These are phyloP conservation scores for Suhomyces emberorum DNA, from an alignment of 805 yeast genomes.

Conservation along the genomic window DNA sequence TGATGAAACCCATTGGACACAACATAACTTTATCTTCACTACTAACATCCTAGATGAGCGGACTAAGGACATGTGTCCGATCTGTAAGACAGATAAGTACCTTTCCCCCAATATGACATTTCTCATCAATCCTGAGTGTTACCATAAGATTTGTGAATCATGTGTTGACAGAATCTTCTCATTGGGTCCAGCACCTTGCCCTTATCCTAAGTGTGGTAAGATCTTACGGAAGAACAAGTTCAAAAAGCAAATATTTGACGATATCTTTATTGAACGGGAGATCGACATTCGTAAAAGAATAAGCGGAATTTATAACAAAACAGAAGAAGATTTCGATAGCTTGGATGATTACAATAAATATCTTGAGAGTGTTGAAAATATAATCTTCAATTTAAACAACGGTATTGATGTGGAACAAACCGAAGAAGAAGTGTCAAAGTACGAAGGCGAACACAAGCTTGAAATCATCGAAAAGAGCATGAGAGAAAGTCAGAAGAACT, in stretches of 20 bases:
- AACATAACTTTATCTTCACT: too few species aligned
- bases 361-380: conserved; percentile 78
- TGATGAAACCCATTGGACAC: too few species aligned
- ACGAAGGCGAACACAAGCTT: conserved; percentile 70
- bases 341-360: conserved; percentile 68
- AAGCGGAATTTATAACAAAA: conserved; percentile 72
- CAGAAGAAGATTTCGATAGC: conserved; percentile 64
- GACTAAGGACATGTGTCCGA: conserved; percentile 86
- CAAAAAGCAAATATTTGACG: conserved; percentile 91
- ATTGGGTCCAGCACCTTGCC: conserved; percentile 95
- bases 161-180: conserved; percentile 95
- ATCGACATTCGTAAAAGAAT: conserved; percentile 86
- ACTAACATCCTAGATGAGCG: conserved; percentile 39
- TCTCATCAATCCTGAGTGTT: conserved; percentile 94
- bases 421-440: conserved; percentile 60
- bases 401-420: conserved; percentile 67
- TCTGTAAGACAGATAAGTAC: conserved; percentile 93
- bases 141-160: conserved; percentile 94
- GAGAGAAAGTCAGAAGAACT: conserved; percentile 54
- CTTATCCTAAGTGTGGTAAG: conserved; percentile 87
- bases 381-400: conserved; percentile 71
- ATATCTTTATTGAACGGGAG: conserved; percentile 83
- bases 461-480: conserved; percentile 75
- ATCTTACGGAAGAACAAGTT: conserved; percentile 83
- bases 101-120: conserved; percentile 90